These are phyloP conservation scores for Coniochaeta sp. DNA, from an alignment of 2,329 filamentous ascomycete genomes.

Conservation along the genomic window DNA sequence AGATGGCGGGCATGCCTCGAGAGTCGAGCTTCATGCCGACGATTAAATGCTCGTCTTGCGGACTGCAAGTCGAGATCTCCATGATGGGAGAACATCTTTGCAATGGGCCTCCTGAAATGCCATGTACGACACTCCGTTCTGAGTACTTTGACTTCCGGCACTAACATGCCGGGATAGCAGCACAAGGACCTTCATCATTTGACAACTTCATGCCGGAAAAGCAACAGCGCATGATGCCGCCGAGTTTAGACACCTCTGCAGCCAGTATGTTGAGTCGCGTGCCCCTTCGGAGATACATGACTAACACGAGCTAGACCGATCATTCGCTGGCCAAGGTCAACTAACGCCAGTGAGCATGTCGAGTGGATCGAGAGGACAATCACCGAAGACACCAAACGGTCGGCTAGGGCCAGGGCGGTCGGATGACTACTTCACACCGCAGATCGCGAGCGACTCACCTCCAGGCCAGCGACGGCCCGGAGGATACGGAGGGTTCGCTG, in stretches of 20 bases:
- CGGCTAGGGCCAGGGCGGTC: conserved; percentile 33
- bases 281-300: conserved; percentile 4
- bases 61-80: conserved; percentile 71
- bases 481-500: conserved; percentile 42
- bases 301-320: conserved; percentile 41
- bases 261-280: conserved; percentile 36
- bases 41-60: conserved; percentile 83
- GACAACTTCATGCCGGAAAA: conserved; percentile 31
- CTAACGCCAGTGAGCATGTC: conserved; percentile 58
- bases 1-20: conserved; percentile 42
- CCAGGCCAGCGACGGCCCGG: conserved; percentile 33
- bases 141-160: neutral
- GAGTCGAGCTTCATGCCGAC: conserved; percentile 68
- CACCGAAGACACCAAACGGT: conserved; percentile 51
- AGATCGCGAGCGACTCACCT: conserved; percentile 36
- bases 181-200: conserved; percentile 26
- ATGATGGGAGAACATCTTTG: conserved; percentile 84
- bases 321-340: conserved; percentile 47
- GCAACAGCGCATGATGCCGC: conserved; percentile 31
- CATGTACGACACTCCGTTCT: conserved; percentile 28
- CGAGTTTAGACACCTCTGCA: conserved; percentile 42
- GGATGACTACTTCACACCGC: conserved; percentile 39
- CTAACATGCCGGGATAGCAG: conserved; percentile 9
- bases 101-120: conserved; percentile 34
- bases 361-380: conserved; percentile 52